These are phyloP conservation scores for Alloteropsis semialata DNA, from an alignment of 176 grass and related monocot genomes.

Conservation along the genomic window DNA sequence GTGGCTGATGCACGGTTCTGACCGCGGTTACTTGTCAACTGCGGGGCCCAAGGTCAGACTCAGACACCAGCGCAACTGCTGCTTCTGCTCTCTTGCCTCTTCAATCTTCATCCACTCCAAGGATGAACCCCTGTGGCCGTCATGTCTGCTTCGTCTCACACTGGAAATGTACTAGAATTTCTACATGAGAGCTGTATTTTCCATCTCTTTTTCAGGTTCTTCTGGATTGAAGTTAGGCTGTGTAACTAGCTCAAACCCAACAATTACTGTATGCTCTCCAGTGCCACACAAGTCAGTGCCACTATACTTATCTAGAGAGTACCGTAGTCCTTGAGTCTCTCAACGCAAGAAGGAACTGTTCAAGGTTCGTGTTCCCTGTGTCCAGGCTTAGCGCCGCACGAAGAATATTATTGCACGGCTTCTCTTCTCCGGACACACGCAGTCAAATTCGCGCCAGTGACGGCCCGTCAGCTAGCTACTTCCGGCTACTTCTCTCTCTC, in stretches of 20 bases:
- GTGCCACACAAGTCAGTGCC: background rate
- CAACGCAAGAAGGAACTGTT: conserved; percentile 15
- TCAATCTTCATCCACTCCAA: background rate
- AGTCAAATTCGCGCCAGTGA: conserved; percentile 22
- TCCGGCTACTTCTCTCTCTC: background rate
- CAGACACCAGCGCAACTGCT: background rate
- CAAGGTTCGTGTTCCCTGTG: background rate
- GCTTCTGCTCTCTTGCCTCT: background rate
- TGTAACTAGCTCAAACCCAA: background rate
- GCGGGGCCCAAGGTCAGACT: conserved; percentile 19
- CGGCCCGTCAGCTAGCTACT: conserved; percentile 21
- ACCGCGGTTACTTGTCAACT: conserved; percentile 24
- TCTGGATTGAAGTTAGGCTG: background rate
- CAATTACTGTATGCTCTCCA: background rate
- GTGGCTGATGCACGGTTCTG: conserved; percentile 2
- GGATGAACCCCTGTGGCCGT: background rate
- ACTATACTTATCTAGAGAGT: background rate
- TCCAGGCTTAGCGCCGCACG: background rate
- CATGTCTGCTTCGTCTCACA: background rate
- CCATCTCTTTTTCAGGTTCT: background rate
- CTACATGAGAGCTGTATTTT: background rate
- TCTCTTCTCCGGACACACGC: background rate
- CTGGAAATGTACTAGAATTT: background rate
- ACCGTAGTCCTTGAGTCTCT: background rate
- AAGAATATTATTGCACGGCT: conserved; percentile 28